A percentile compares a stretch with the other conserved stretches of the same genome.
phyloP scores from a whole-genome alignment of 2,329 filamentous ascomycete genomes.

The Paecilomyces formosus region DNA sequence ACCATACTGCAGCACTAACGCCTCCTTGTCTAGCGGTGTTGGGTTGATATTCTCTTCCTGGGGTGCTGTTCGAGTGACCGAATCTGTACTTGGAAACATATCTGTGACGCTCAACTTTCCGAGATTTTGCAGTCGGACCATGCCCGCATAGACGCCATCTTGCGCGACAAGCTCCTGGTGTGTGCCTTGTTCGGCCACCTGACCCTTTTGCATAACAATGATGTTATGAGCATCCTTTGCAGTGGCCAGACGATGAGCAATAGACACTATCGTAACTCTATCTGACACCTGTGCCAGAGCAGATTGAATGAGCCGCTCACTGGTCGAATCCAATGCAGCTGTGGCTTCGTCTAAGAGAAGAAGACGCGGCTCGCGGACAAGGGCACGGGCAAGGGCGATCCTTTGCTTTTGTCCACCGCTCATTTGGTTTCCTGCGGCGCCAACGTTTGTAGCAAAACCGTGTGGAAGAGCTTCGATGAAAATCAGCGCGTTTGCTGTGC shows the following conservation, averaged over 20 bases:
- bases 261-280: conserved; percentile 25
- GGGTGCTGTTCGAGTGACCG: not conserved
- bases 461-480: conserved; percentile 20
- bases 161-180: conserved; percentile 23
- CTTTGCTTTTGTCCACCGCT: conserved; percentile 77
- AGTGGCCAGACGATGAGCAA: conserved; percentile 30
- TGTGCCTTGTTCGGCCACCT: conserved; percentile 25
- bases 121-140: conserved; percentile 41
- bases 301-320: conserved; percentile 26
- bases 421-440: conserved; percentile 18
- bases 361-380: conserved; percentile 77
- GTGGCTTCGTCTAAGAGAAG: conserved; percentile 43
- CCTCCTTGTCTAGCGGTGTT: not conserved
- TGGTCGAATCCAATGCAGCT: conserved; percentile 27
- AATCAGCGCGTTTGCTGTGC: conserved; percentile 16
- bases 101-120: not conserved
- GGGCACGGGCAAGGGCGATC: conserved; percentile 77
- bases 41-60: not conserved
- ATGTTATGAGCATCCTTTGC: conserved; percentile 31
- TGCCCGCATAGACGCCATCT: conserved; percentile 40
- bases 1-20: not conserved
- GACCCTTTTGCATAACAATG: conserved; percentile 26
- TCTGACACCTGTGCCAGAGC: conserved; percentile 21
- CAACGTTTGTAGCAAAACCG: conserved; percentile 28
- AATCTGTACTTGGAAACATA: not conserved